Evolutionary conservation across 2,329 filamentous ascomycete genomes (phyloP).

Genomic region (Arthrobotrys megalospora): DNA sequence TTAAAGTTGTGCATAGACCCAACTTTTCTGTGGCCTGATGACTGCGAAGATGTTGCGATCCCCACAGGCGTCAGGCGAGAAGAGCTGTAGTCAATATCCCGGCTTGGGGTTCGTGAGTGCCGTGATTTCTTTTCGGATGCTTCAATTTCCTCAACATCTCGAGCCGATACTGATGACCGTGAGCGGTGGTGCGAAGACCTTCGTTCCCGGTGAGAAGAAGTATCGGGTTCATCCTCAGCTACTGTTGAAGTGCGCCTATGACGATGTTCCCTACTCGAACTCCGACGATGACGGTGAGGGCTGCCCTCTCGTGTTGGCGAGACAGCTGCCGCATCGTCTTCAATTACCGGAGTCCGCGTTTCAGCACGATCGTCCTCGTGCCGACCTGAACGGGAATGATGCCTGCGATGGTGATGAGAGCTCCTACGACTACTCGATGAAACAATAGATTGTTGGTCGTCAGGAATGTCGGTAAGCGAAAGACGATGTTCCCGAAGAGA

Average conservation of each 20-base stretch:
- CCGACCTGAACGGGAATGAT: conserved; percentile 50
- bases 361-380: conserved; percentile 52
- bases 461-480: conserved; percentile 51
- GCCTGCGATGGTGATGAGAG: conserved; percentile 52
- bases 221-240: conserved; percentile 58
- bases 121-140: conserved; percentile 45
- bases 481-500: conserved; percentile 46
- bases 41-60: conserved; percentile 57
- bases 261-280: conserved; percentile 60
- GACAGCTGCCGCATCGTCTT: conserved; percentile 48
- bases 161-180: conserved; percentile 50
- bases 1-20: conserved; percentile 45
- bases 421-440: conserved; percentile 50
- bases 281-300: conserved; percentile 54
- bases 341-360: conserved; percentile 39
- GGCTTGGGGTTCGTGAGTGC: conserved; percentile 49
- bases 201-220: conserved; percentile 50
- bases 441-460: conserved; percentile 49
- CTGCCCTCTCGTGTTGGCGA: conserved; percentile 57
- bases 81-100: conserved; percentile 50
- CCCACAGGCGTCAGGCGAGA: conserved; percentile 57
- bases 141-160: conserved; percentile 41
- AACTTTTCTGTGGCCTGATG: conserved; percentile 53
- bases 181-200: conserved; percentile 57
- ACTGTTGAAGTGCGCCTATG: conserved; percentile 61